Percentiles rank a stretch among this genome's conserved stretches.
Evolutionary conservation across 352 stramenopile genomes (phyloP).

Genomic region (Phytopythium oedochilum): DNA sequence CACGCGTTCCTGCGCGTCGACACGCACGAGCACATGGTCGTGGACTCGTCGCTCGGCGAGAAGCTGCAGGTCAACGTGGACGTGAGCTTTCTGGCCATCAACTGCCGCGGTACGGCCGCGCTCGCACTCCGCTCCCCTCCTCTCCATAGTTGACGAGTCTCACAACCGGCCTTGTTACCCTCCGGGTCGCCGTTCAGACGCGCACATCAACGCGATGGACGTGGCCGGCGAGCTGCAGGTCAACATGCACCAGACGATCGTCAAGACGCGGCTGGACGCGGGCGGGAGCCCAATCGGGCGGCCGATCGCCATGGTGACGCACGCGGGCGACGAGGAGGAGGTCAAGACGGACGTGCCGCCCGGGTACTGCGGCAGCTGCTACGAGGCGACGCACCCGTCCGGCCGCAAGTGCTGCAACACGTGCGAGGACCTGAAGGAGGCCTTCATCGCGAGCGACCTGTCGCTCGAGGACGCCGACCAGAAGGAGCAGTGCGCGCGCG

Average conservation of each 20-base stretch:
- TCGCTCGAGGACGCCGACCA: conserved; percentile 71
- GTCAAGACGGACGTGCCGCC: conserved; percentile 44
- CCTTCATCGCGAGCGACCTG: conserved; percentile 67
- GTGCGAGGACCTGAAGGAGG: conserved; percentile 81
- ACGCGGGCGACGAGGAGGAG: conserved; percentile 21
- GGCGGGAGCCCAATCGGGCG: conserved; percentile 65
- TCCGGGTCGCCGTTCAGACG: conserved; percentile 59
- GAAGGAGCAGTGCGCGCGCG: conserved; percentile 77
- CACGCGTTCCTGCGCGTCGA: conserved; percentile 71
- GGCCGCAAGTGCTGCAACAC: conserved; percentile 79
- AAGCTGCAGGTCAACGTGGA: conserved; percentile 97
- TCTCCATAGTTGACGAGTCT: too few relatives aligned
- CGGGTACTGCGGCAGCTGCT: conserved; percentile 96
- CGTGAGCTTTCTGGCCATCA: conserved; percentile 96
- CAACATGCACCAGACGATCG: conserved; percentile 94
- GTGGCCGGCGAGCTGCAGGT: conserved; percentile 97
- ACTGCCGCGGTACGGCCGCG: conserved; percentile 70
- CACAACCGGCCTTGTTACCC: too few relatives aligned
- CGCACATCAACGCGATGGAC: conserved; percentile 98
- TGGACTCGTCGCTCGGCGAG: conserved; percentile 94
- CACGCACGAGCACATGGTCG: conserved; percentile 92
- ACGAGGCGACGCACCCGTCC: conserved; percentile 74
- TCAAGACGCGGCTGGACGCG: conserved; percentile 88
- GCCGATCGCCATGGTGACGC: conserved; percentile 35
- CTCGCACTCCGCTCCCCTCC: too few relatives aligned